Percentiles rank a stretch among this genome's conserved stretches.
phyloP scores from a whole-genome alignment of 2,329 filamentous ascomycete species.

The Aspergillus fructus region DNA sequence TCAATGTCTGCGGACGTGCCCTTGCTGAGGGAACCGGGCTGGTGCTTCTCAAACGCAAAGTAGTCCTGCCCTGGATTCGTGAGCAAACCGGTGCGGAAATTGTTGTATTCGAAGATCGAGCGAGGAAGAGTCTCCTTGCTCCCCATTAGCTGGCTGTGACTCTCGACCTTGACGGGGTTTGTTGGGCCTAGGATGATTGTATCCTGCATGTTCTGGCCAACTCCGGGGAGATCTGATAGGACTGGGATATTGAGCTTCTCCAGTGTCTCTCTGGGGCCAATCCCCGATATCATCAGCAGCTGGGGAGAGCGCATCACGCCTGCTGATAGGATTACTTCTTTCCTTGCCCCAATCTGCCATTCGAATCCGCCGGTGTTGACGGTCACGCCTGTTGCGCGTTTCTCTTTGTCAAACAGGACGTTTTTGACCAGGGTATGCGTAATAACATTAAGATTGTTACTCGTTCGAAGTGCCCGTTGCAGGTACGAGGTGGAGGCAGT shows the following conservation, averaged over 20 bases:
- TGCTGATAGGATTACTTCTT: constrained; percentile 52
- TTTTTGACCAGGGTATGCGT: background rate
- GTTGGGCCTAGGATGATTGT: constrained; percentile 32
- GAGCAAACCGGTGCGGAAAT: constrained; percentile 24
- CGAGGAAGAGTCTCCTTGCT: constrained; percentile 11
- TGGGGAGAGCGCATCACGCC: constrained; percentile 57
- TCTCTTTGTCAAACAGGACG: background rate
- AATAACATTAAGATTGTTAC: background rate
- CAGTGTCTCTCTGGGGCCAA: constrained; percentile 40
- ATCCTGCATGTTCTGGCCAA: constrained; percentile 40
- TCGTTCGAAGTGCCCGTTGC: background rate
- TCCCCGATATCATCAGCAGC: constrained; percentile 53
- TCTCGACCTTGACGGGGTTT: constrained; percentile 28
- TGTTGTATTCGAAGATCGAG: constrained; percentile 18
- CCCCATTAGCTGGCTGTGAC: constrained; percentile 15
- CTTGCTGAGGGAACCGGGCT: constrained; percentile 14
- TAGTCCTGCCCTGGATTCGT: constrained; percentile 30
- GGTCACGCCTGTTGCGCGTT: background rate
- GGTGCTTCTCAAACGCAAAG: constrained; percentile 36
- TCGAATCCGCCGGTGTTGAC: background rate
- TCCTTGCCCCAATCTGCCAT: constrained; percentile 8
- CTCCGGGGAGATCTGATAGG: constrained; percentile 30
- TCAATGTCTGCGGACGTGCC: constrained; percentile 20
- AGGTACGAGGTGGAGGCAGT: background rate
- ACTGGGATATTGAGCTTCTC: constrained; percentile 25